Evolutionary conservation across 192 early-diverging fungal genomes (phyloP).

Genomic region (Cladochytrium replicatum): DNA sequence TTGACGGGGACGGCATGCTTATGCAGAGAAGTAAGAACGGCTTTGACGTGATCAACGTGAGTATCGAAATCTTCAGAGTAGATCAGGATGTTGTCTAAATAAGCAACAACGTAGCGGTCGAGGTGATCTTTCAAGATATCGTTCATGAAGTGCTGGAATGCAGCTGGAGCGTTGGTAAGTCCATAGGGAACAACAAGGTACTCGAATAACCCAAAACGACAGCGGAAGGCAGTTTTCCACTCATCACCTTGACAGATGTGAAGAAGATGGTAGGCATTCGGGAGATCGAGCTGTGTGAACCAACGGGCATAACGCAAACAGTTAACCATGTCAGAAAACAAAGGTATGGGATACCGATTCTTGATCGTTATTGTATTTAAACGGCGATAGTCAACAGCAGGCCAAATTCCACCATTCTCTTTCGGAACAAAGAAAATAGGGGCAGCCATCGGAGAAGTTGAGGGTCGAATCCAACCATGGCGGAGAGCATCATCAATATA

Average conservation of each 20-base stretch:
- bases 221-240: slow-evolving; percentile 9
- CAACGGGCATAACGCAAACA: slow-evolving; percentile 3
- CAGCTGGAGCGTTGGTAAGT: slow-evolving; percentile 41
- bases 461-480: slow-evolving; percentile 12
- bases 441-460: slow-evolving; percentile 11
- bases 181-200: slow-evolving; percentile 9
- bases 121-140: slow-evolving; percentile 24
- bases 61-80: slow-evolving; percentile 13
- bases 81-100: slow-evolving; percentile 42
- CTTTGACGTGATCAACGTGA: slow-evolving; percentile 13
- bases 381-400: slow-evolving; percentile 31
- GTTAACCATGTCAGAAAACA: slow-evolving; percentile 24
- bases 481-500: slow-evolving; percentile 17
- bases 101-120: slow-evolving; percentile 10
- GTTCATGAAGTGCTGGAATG: slow-evolving; percentile 44
- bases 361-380: slow-evolving; percentile 27
- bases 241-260: background rate
- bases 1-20: too few species aligned
- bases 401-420: slow-evolving; percentile 17
- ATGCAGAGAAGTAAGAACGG: too few species aligned
- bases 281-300: slow-evolving; percentile 17
- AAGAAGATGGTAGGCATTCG: slow-evolving; percentile 8
- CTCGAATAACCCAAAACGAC: slow-evolving; percentile 10
- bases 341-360: slow-evolving; percentile 28
- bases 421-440: slow-evolving; percentile 33